Evolutionary conservation across 306 rosid genomes (phyloP).

Genomic region (Gillenia trifoliata): DNA sequence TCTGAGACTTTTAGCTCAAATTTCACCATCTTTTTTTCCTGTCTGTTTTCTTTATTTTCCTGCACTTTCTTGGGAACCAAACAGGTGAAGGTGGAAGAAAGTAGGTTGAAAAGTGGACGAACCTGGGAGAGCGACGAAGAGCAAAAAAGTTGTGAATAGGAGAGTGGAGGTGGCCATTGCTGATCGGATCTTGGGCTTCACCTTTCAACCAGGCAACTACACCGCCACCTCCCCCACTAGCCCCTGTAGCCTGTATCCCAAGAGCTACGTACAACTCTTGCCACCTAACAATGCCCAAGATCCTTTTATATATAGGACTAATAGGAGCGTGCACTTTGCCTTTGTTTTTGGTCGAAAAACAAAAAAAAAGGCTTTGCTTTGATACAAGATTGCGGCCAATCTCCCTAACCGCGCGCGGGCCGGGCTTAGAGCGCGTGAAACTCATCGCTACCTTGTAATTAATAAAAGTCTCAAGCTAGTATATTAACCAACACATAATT

Average conservation of each 20-base stretch:
- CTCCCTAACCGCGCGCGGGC: no score
- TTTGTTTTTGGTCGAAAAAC: not conserved
- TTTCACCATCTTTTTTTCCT: not conserved
- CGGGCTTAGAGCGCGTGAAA: no score
- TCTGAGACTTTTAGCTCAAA: not conserved
- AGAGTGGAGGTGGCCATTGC: slow-evolving; percentile 29
- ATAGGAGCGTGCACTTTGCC: not conserved
- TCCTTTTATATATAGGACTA: not conserved
- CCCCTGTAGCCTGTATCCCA: not conserved
- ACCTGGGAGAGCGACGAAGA: slow-evolving; percentile 56
- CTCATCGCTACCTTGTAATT: no score
- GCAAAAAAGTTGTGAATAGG: slow-evolving; percentile 32
- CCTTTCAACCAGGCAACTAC: not conserved
- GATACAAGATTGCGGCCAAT: no score
- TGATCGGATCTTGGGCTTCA: slow-evolving; percentile 33
- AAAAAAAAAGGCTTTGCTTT: not conserved
- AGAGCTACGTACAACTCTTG: not conserved
- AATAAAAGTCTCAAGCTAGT: no score
- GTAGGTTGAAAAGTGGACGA: slow-evolving; percentile 13
- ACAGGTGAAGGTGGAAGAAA: slow-evolving; percentile 8
- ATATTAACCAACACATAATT: no score
- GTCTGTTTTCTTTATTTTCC: not conserved
- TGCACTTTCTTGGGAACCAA: slow-evolving; percentile 19
- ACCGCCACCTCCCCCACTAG: not conserved
- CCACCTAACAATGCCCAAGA: not conserved